These are phyloP conservation scores for Vigna mungo DNA, from an alignment of 306 rosid genomes.

Conservation along the genomic window DNA sequence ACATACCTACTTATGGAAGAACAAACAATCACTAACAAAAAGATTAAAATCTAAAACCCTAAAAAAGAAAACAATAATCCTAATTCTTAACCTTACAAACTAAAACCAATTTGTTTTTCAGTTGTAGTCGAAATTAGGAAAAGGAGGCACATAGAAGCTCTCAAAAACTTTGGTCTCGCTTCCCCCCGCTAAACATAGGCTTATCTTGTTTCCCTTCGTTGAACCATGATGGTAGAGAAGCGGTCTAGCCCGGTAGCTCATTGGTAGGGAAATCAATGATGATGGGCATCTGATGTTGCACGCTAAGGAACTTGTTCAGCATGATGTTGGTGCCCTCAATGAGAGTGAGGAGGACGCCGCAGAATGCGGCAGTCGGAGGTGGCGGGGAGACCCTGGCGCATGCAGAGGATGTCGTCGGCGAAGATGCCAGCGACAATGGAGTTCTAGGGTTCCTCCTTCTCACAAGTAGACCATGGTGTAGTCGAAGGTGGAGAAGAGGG, in stretches of 20 bases:
- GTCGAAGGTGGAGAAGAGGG: constrained; percentile 81
- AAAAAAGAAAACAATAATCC: constrained; percentile 2
- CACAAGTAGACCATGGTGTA: constrained; percentile 84
- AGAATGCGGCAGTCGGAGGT: constrained; percentile 70
- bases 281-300: constrained; percentile 70
- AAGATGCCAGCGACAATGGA: constrained; percentile 87
- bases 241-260: constrained; percentile 44
- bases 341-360: constrained; percentile 76
- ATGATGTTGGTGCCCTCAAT: constrained; percentile 93
- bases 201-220: constrained; percentile 61
- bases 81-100: constrained; percentile 1
- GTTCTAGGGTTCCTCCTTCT: constrained; percentile 97
- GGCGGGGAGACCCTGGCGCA: constrained; percentile 77
- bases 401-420: constrained; percentile 83
- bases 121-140: constrained; percentile 83
- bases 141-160: constrained; percentile 92
- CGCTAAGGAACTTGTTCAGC: constrained; percentile 70
- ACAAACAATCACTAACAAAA: background rate
- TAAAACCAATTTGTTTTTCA: constrained; percentile 43
- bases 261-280: constrained; percentile 50
- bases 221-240: constrained; percentile 48
- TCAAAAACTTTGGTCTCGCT: constrained; percentile 91
- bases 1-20: background rate
- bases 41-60: constrained; percentile 11
- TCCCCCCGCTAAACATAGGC: constrained; percentile 49